Conservation (phyloP, 2,329 filamentous ascomycete genomes). For the Venturia asperata region DNA sequence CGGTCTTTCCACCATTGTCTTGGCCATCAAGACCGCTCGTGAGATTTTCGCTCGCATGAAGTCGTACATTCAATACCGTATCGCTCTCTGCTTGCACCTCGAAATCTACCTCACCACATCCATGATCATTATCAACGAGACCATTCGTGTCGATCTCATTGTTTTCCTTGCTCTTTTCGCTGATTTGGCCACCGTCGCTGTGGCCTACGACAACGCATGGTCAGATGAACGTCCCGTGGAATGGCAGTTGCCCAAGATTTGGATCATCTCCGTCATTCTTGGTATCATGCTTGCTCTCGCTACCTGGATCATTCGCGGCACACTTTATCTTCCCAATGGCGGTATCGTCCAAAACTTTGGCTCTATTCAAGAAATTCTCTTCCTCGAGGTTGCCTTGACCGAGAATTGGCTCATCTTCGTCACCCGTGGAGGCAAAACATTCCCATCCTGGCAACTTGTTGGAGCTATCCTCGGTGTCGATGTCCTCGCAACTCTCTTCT, state of each 20-base stretch:
- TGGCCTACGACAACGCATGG: constrained; percentile 73
- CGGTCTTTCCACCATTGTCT: constrained; percentile 63
- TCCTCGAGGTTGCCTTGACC: constrained; percentile 47
- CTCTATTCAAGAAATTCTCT: constrained; percentile 62
- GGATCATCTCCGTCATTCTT: constrained; percentile 65
- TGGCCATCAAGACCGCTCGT: constrained; percentile 66
- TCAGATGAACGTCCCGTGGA: constrained; percentile 68
- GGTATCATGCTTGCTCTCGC: constrained; percentile 60
- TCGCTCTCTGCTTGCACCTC: constrained; percentile 65
- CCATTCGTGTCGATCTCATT: constrained; percentile 62
- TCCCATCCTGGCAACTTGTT: constrained; percentile 68
- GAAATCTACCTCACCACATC: constrained; percentile 71
- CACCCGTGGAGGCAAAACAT: constrained; percentile 57
- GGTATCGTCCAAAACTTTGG: constrained; percentile 70
- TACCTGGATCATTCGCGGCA: constrained; percentile 67
- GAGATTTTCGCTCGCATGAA: constrained; percentile 76
- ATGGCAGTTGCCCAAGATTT: constrained; percentile 77
- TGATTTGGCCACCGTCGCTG: constrained; percentile 70
- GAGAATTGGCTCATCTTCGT: constrained; percentile 51
- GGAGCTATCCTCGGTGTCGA: constrained; percentile 66
- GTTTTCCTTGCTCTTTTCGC: constrained; percentile 75
- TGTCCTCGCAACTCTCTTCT: constrained; percentile 64
- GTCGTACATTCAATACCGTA: constrained; percentile 70
- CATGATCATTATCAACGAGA: constrained; percentile 76
- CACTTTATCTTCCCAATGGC: constrained; percentile 61